Conservation (phyloP, 2,329 filamentous ascomycete species). For the Pseudohalonectria lignicola region DNA sequence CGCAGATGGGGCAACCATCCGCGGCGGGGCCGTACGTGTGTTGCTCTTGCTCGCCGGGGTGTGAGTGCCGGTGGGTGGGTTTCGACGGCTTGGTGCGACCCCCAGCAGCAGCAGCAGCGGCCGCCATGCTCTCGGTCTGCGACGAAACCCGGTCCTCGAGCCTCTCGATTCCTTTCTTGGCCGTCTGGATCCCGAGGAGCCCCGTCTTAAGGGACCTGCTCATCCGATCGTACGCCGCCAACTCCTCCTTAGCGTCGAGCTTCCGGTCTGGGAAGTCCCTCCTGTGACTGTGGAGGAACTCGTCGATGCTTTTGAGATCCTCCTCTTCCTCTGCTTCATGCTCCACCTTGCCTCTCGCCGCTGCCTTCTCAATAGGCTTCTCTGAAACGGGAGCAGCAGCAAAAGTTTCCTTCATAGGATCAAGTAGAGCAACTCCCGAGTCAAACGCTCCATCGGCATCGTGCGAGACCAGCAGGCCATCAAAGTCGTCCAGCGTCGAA, state of each 20-base stretch:
- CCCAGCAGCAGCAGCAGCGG: too few relatives aligned
- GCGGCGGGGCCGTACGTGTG: neutral
- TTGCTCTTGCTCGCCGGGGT: neutral
- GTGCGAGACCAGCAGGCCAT: constrained; percentile 32
- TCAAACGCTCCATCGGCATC: constrained; percentile 10
- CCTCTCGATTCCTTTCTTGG: constrained; percentile 46
- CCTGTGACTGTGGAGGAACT: too few relatives aligned
- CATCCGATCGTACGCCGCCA: constrained; percentile 41
- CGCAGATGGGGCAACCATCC: constrained; percentile 10
- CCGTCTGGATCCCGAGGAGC: constrained; percentile 39
- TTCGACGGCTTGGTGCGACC: too few relatives aligned
- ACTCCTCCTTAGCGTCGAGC: constrained; percentile 18
- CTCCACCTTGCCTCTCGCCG: neutral
- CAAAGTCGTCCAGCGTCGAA: constrained; percentile 47
- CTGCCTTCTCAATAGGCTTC: constrained; percentile 11
- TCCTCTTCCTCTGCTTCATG: neutral
- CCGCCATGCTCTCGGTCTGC: constrained; percentile 5
- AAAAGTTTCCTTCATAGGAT: too few relatives aligned
- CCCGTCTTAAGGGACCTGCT: constrained; percentile 39
- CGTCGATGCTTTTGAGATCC: constrained; percentile 3
- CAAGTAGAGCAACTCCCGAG: too few relatives aligned
- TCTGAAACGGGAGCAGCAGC: constrained; percentile 13
- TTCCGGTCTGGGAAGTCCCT: constrained; percentile 15
- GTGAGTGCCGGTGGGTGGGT: neutral
- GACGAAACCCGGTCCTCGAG: constrained; percentile 38